Base-by-base conservation (phyloP, 768 basidiomycete genomes). In the Tylopilus balloui region DNA sequence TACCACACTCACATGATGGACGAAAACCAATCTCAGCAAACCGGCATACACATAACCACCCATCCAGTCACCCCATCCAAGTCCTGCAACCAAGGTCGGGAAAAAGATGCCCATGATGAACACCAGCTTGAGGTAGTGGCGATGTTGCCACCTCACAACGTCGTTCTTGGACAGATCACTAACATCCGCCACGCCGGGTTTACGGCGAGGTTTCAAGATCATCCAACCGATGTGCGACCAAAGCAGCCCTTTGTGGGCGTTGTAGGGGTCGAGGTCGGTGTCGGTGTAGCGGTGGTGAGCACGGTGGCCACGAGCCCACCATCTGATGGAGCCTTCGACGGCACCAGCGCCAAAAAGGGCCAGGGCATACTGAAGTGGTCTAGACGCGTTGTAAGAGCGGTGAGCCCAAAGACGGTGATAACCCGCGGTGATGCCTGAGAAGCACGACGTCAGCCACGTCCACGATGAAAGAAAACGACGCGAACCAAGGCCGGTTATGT, bases 361-460 rank as follows among this genome's bases (percentile, higher is more conserved):
- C 41, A 97, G 81, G 55, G 80, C 71, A 63, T 92, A 96, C 66
- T 97, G 86, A 12, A 98, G 72, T 14, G 88, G 85, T 51, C 77
- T 77, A 4, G 87, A 84, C 31, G 95, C 96, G 64, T 96, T 97
- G 69, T 95, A 99, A 0, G 90, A 78, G 48, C 96, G 83, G 64
- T 99, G 96, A 10, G 96, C 90, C 93, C 94, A 99, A 1, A 98
- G 78, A 49, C 96, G 84, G 63, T 99, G 96, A 71, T 98, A 99
- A 11, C 96, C 95, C 10, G 89, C 90, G 0, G 90, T 92, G 51
- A 93, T 91, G 21, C 90, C 82, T 83, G 44, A 43, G 25, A 44
- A 12, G 15, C 3, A n/a, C 17, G 13, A 71, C 71, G 25, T 57
- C 72, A 59, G 53, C 59, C 1, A 32, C 70, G 57, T 71, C 6